Base-by-base conservation (phyloP, 1,284 basidiomycete genomes). In the Chalciporus sp. region DNA sequence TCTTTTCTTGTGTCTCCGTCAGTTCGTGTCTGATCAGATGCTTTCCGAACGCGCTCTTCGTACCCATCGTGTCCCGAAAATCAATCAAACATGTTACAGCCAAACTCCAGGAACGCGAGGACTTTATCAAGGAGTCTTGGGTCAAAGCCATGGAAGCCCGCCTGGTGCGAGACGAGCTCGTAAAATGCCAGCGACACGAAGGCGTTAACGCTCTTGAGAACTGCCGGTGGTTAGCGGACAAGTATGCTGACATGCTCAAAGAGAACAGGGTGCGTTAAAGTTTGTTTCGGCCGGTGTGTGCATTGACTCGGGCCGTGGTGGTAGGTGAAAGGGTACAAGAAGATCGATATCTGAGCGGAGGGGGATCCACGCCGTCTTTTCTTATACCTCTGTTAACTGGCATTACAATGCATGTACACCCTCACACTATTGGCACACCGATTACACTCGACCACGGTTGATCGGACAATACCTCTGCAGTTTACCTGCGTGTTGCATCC, bases 91-190 rank as follows among this genome's bases (percentile, higher is more conserved):
- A 42, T 45, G 14, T 50, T 16, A 11, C 26, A 90, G 88, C 79
- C 26, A 83, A 80, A 68, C 69, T 88, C 44, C 72, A 81, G 61
- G 81, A 82, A 60, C 88, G 92, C 47, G 94, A 96, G 56, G 78
- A 86, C 45, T 81, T 85, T 72, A 80, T 98, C 66, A 88, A 93
- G 56, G 94, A 97, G 76, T 90, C 90, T 53, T 99, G 96, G 96
- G 82, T 98, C 43, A 89, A 87, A 66, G 87, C 91, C 26, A 97
- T 98, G 94, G 94, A 98, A 74, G 86, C 88, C 23, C 85, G 93
- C 47, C 80, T 99, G 55, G 93, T 98, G 49, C 86, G 88, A 58
- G 88, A 94, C 59, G 92, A 97, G 74, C 83, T 99, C 53, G 83
- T 87, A 59, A 95, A 94, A 73, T 99, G 96, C 75, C 93, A 96